Base-by-base conservation (phyloP, 2,329 filamentous ascomycete species). In the Dothideomycetes sp. region DNA sequence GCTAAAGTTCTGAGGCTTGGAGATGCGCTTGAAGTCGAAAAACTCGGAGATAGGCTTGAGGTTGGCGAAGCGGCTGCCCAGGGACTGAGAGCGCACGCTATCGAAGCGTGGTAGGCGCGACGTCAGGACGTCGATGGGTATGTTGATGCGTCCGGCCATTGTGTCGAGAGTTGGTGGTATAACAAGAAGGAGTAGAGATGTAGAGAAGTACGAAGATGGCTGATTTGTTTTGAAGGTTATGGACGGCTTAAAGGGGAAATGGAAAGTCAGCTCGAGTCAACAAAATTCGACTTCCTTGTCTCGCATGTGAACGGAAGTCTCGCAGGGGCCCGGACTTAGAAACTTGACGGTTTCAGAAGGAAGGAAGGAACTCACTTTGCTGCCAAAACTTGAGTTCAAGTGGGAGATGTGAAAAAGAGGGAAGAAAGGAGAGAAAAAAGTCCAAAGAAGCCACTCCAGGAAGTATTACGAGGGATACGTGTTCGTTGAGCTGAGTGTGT, bases 31-130 rank as follows among this genome's bases (percentile, higher is more conserved):
- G 68, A 96, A 65, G 65, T 96, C 88, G 64, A 95, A 74, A 68
- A 98, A 98, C 67, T 98, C 91, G 61, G 81, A 80, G 53, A 96
- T 64, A 47, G 91, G 89, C 46, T 81, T 83, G 58, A 98, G 74
- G 67, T 95, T 96, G 64, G 88, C 80, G 65, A 96, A 96, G 50
- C 91, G 82, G 50, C 80, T 76, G 45, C 76, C 76, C 46, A 96
- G 62, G 23, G 84, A 83, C 52, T 87, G 84, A 46, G 79, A 78
- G 59, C 86, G 81, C 49, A 95, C 72, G 59, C 80, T 78, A 53
- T 84, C 78, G 68, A 96, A 89, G 60, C 88, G 85, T 67, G 91
- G 91, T 62, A 96, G 76, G 54, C 88, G 82, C 54, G 87, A 94
- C 64, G 89, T 94, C 62, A 96, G 68, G 57, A 82, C 78, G 64